Base-by-base conservation (phyloP, 1,139 yeast species). In the Pichia sp. region DNA sequence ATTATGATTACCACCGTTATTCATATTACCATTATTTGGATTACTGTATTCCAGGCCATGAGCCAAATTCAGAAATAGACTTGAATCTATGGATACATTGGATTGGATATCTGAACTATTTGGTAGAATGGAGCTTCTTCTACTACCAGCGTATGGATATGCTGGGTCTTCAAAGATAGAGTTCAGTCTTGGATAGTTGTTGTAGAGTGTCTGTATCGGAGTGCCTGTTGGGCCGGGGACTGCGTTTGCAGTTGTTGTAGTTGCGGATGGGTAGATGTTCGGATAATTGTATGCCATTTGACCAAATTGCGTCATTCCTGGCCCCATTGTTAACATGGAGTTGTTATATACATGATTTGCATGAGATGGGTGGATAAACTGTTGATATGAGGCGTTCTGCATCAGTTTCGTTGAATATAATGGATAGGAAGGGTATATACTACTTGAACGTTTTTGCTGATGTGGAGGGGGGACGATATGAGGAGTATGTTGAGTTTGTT, bases 101-200 rank as follows among this genome's bases (percentile, higher is more conserved):
- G 35, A 22, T 34, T 17, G 47, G 21, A 24, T 37, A 40, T 12
- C 46, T 14, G 38, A 40, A 36, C 33, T 48, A 28, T 42, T 52
- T 19, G 53, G 35, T 8, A 56, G 42, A 9, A 54, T 44, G 1
- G 62, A 58, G 38, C 52, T 54, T 38, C 60, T 45, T 44, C 61
- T 48, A 35, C 52, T 53, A n/a, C 52, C 35, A 19, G 6, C 33
- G 11, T 52, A 52, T 38, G 45, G 58, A 45, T 54, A 58, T 7
- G 47, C 22, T 9, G 60, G 47, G 22, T 59, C 61, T 47, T 59
- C 63, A 18, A 52, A 51, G 11, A 58, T 57, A n/a, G 61, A 54
- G 34, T 52, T 50, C 35, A 58, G 44, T 33, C 60, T 52, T 32
- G 57, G 54, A 37, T 36, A 37, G 20, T 27, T 44, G 22, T 18